Evolutionary conservation across 257 asterid genomes (phyloP).

Genomic region (Lithospermum erythrorhizon): DNA sequence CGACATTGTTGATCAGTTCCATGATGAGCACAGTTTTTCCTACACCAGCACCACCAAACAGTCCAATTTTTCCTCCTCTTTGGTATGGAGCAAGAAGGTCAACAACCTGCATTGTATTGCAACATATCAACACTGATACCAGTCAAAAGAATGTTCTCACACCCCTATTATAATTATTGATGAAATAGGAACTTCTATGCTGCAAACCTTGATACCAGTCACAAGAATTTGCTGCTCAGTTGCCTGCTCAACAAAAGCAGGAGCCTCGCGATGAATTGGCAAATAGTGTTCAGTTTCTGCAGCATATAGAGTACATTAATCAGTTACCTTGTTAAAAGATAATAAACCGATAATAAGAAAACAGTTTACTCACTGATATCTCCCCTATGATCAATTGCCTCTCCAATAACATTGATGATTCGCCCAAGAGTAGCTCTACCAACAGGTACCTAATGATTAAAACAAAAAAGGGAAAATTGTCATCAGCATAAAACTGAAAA

Average conservation of each 20-base stretch:
- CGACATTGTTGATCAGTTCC: conserved; percentile 90
- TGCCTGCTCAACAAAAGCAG: conserved; percentile 89
- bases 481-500: not conserved
- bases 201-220: conserved; percentile 81
- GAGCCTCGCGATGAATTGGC: conserved; percentile 97
- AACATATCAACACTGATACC: not conserved
- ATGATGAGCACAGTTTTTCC: conserved; percentile 92
- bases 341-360: not conserved
- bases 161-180: not conserved
- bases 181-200: not conserved
- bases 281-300: conserved; percentile 76
- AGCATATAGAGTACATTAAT: conserved; percentile 10
- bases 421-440: conserved; percentile 98
- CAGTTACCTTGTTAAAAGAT: conserved; percentile 1
- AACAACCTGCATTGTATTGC: conserved; percentile 44
- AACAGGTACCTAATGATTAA: conserved; percentile 63
- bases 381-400: conserved; percentile 85
- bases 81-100: conserved; percentile 97
- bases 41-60: conserved; percentile 96
- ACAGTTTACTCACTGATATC: conserved; percentile 43
- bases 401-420: conserved; percentile 89
- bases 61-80: conserved; percentile 97
- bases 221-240: conserved; percentile 92
- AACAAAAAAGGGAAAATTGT: conserved; percentile 1
- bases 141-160: not conserved